Percentiles rank a stretch among this genome's conserved stretches.
Evolutionary conservation across 257 asterid species (phyloP).

Genomic region (Marsdenia floribunda): DNA sequence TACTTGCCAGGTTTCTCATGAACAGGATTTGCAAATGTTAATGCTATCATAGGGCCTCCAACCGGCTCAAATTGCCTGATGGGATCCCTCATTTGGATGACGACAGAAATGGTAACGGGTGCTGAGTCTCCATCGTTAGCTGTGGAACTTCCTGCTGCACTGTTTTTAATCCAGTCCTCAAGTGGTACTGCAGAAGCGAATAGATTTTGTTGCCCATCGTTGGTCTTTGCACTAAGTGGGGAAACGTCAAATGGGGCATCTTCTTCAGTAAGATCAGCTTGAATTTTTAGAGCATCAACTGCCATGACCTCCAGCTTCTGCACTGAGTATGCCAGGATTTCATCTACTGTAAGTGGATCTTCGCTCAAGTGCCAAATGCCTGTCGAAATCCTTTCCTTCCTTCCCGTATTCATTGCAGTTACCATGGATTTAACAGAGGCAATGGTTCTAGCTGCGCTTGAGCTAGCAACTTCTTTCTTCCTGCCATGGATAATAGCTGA

Average conservation of each 20-base stretch:
- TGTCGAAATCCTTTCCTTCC: slow-evolving; percentile 54
- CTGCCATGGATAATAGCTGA: slow-evolving; percentile 77
- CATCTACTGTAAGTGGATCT: slow-evolving; percentile 47
- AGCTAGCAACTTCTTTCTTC: slow-evolving; percentile 72
- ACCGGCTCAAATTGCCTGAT: slow-evolving; percentile 81
- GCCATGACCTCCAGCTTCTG: slow-evolving; percentile 82
- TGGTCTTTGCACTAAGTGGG: slow-evolving; percentile 35
- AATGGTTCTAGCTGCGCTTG: slow-evolving; percentile 76
- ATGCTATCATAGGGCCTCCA: slow-evolving; percentile 76
- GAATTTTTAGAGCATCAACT: slow-evolving; percentile 62
- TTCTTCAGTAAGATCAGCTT: slow-evolving; percentile 63
- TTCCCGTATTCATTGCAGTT: slow-evolving; percentile 49
- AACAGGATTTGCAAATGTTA: slow-evolving; percentile 38
- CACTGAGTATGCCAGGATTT: slow-evolving; percentile 56
- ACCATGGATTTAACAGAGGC: slow-evolving; percentile 68
- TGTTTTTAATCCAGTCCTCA: slow-evolving; percentile 49
- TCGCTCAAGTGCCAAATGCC: slow-evolving; percentile 85
- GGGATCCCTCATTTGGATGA: slow-evolving; percentile 78
- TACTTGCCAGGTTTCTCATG: slow-evolving; percentile 14
- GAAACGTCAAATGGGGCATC: slow-evolving; percentile 80
- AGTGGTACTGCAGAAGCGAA: slow-evolving; percentile 56
- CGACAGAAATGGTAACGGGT: slow-evolving; percentile 32
- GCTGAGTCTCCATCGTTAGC: slow-evolving; percentile 16
- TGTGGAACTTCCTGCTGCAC: not conserved
- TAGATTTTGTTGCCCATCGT: slow-evolving; percentile 23